phyloP scores from a whole-genome alignment of 2,329 filamentous ascomycete genomes.

The Monilinia vaccinii-corymbosi region DNA sequence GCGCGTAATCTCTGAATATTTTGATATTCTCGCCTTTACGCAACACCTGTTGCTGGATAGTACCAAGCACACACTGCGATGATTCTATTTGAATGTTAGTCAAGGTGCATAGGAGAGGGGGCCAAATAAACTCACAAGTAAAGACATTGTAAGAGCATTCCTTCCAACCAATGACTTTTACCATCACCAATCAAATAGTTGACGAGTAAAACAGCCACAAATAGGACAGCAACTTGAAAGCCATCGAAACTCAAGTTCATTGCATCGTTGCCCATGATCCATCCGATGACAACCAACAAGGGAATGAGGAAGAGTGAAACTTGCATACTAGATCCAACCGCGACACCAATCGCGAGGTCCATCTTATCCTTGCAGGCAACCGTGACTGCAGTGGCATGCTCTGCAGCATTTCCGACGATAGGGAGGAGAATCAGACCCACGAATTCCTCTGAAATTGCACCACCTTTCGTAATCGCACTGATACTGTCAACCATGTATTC shows the following conservation, averaged over 20 bases:
- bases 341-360: constrained; percentile 69
- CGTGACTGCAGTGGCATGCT: constrained; percentile 77
- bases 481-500: constrained; percentile 73
- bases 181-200: constrained; percentile 74
- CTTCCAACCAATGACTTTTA: constrained; percentile 40
- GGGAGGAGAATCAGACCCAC: constrained; percentile 74
- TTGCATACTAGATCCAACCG: constrained; percentile 75
- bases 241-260: constrained; percentile 65
- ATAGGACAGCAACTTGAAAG: constrained; percentile 80
- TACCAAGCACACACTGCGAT: constrained; percentile 21
- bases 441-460: constrained; percentile 67
- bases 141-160: constrained; percentile 26
- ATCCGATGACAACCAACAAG: constrained; percentile 70
- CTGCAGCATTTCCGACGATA: constrained; percentile 73
- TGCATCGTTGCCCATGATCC: constrained; percentile 58
- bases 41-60: constrained; percentile 9
- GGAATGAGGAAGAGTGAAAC: constrained; percentile 76
- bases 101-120: background rate
- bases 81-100: constrained; percentile 9
- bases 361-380: constrained; percentile 68
- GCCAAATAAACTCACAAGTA: constrained; percentile 22
- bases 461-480: constrained; percentile 58
- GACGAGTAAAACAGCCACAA: constrained; percentile 73
- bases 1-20: background rate
- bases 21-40: background rate